Percentiles rank a stretch among this genome's conserved stretches.
Conservation (phyloP, 345 rosid genomes). For the Arabis alpina region DNA sequence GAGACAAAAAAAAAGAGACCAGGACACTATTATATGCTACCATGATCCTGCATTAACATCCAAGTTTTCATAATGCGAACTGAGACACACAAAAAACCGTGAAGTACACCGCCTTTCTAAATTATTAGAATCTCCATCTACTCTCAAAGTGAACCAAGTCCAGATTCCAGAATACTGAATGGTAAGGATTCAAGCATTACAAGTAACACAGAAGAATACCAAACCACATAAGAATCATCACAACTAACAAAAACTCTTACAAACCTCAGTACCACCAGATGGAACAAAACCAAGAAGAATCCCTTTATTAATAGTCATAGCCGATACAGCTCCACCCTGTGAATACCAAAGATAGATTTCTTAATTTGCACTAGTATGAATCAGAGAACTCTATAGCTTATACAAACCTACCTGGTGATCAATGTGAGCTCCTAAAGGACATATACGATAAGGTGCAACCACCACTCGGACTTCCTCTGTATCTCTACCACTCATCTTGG, state of each 20-base stretch:
- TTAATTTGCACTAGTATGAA: neutral
- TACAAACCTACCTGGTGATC: conserved; percentile 80
- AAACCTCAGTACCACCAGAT: conserved; percentile 66
- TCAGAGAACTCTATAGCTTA: conserved; percentile 19
- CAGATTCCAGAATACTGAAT: neutral
- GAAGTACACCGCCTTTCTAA: neutral
- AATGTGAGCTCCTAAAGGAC: conserved; percentile 96
- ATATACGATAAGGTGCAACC: conserved; percentile 87
- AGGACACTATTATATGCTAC: neutral
- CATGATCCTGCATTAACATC: too few species aligned
- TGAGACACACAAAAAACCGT: too few species aligned
- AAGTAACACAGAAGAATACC: neutral
- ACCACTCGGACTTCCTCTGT: conserved; percentile 66
- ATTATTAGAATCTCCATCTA: conserved; percentile 14
- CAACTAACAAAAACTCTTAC: conserved; percentile 2
- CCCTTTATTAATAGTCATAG: conserved; percentile 90
- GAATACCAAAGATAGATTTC: conserved; percentile 29
- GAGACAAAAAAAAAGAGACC: neutral
- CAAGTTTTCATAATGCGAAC: too few species aligned
- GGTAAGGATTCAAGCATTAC: neutral
- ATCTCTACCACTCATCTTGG: conserved; percentile 63
- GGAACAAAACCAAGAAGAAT: conserved; percentile 86
- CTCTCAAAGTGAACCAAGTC: conserved; percentile 7
- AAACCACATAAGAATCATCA: conserved; percentile 21
- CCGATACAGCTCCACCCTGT: conserved; percentile 90